Evolutionary conservation across 148 eudicot genomes (phyloP), one percentile per base, ranked within the genome.

Genomic region (Amaranthus cruentus): DNA sequence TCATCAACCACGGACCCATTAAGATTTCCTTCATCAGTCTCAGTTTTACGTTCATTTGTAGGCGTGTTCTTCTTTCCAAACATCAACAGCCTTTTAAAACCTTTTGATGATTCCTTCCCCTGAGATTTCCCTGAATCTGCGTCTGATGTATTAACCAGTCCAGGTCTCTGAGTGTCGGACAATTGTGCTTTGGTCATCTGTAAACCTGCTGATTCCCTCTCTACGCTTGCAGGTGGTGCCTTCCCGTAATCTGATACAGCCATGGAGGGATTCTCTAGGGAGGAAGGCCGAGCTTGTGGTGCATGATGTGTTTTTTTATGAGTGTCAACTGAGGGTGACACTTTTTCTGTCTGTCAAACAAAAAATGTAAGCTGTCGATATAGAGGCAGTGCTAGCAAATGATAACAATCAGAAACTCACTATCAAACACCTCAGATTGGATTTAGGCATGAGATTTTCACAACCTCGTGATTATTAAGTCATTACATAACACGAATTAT

Each of bases 241-340:
- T 86, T 86, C 13, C 82, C 88, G 63, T 87, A 87, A 66, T 87
- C 85, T 14, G 91, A 83, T 67, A 82, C 85, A 62, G 44, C 65
- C 81, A 85, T 84, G 77, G 83, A 87, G 51, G 89, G 90, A 68
- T 86, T 91, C 77, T 92, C 96, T 57, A 87, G 58, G 58, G 97
- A 90, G 71, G 99, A 92, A 75, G 81, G 74, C 44, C 94, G 88
- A 43, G 96, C 99, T 78, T 85, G 79, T 62, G 99, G 96, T n/a
- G 94, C 89, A 58, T 83, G 83, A 76, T 87, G 86, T 43, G 90
- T 84, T 73, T 84, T 79, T 78, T 77, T 85, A 71, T 76, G 56
- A 47, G 75, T 52, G 49, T 61, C 68, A 44, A 52, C 51, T 38
- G 48, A 68, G 64, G 88, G 76, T 13, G 78, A 66, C 73, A 71